Evolutionary conservation across 768 basidiomycete genomes (phyloP), one percentile per base, ranked within the genome.

Genomic region (Hydnum rufescens): DNA sequence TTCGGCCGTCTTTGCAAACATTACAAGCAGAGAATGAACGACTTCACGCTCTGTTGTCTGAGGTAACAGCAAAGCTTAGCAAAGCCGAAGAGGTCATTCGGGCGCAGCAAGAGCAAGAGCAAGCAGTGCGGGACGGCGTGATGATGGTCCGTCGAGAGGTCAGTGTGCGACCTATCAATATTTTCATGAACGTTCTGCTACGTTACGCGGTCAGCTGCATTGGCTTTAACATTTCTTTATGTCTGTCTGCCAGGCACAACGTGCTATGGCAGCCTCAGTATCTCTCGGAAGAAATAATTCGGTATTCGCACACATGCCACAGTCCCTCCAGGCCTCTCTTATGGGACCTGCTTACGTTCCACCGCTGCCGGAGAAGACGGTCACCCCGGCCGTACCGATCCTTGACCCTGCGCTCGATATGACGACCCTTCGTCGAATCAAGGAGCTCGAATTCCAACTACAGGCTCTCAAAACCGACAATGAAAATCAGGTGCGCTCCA

Each of bases 391-490:
- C 18, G 66, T 76, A 55, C 65, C 74, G 53, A 66, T 73, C 23
- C 67, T 46, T 66, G 71, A 32, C 67, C 8, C 36, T 51, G n/a
- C 57, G 28, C 8, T 26, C 43, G 23, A 32, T 50, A 32, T 50
- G 29, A 6, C n/a, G 13, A 26, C 43, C 26, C 55, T 53, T 18
- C 31, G 26, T 22, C 44, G 69, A 31, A 69, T 74, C 49, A 77
- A 82, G 57, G 86, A 89, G 60, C 71, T 87, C 2, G 87, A 89
- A 59, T 85, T 86, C 44, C 86, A 89, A 55, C 64, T 81, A 18
- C 73, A 80, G 52, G 57, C 62, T 18, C 63, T 80, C 51, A 72
- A 76, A 47, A 65, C 64, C 29, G 87, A 89, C 55, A 87, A 85
- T 58, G 85, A 86, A 62, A 85, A 85, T 66, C 78, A 87, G 68